Evolutionary conservation across 2,329 filamentous ascomycete species (phyloP).

Genomic region (Pseudocercospora ulei): DNA sequence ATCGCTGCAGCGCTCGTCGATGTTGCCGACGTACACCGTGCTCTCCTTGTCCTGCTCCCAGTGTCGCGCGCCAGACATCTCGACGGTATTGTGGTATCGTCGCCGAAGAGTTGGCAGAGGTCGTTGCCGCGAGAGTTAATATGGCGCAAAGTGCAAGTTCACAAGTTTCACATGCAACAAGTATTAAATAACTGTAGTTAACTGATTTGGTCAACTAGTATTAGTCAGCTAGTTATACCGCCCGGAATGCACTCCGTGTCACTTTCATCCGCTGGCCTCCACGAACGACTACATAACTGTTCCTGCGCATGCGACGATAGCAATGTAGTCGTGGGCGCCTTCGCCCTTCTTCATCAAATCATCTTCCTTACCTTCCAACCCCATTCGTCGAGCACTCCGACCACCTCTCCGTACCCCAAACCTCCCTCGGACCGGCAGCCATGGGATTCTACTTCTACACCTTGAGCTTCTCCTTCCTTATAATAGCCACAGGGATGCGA

Average conservation of each 20-base stretch:
- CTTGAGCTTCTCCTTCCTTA: slow-evolving; percentile 59
- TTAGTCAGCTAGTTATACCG: no score
- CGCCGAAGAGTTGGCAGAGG: background rate
- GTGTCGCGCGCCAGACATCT: slow-evolving; percentile 63
- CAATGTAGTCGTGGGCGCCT: slow-evolving; percentile 9
- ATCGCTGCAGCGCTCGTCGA: slow-evolving; percentile 90
- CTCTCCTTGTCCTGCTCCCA: slow-evolving; percentile 95
- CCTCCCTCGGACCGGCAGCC: slow-evolving; percentile 14
- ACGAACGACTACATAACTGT: background rate
- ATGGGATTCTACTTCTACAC: slow-evolving; percentile 79
- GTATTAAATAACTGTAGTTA: background rate
- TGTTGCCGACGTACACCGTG: slow-evolving; percentile 95
- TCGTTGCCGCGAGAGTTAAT: background rate
- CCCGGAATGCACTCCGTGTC: background rate
- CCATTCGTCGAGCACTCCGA: slow-evolving; percentile 2
- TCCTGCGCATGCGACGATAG: slow-evolving; percentile 11
- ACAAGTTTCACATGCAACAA: slow-evolving; percentile 6
- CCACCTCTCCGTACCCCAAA: slow-evolving; percentile 1
- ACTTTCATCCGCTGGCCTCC: background rate
- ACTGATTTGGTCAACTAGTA: no score
- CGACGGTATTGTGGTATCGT: slow-evolving; percentile 26
- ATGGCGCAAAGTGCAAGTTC: slow-evolving; percentile 2
- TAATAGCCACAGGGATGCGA: slow-evolving; percentile 56
- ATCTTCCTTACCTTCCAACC: background rate
- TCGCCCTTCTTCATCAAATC: slow-evolving; percentile 3